Conservation (phyloP, 345 rosid genomes). For the Dipteronia sinensis region DNA sequence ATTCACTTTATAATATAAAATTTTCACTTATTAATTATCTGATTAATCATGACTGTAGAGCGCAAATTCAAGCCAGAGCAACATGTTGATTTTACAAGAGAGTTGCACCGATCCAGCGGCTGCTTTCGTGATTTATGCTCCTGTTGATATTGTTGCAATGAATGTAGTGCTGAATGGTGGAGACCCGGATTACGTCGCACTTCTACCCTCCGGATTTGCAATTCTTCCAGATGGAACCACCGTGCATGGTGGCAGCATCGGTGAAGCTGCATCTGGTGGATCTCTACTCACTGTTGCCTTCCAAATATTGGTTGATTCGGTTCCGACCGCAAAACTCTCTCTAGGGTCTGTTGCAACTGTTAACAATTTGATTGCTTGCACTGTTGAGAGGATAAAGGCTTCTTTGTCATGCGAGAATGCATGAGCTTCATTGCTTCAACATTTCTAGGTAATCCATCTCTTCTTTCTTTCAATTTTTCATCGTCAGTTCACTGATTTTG, state of each 20-base stretch:
- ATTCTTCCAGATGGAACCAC: slow-evolving; percentile 60
- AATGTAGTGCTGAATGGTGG: slow-evolving; percentile 51
- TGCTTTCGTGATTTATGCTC: slow-evolving; percentile 63
- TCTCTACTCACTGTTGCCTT: slow-evolving; percentile 77
- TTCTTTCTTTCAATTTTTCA: not conserved
- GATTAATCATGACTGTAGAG: slow-evolving; percentile 23
- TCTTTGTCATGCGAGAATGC: slow-evolving; percentile 44
- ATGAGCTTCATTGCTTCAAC: slow-evolving; percentile 8
- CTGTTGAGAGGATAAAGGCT: slow-evolving; percentile 69
- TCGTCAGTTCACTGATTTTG: not conserved
- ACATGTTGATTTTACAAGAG: slow-evolving; percentile 72
- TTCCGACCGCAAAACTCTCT: slow-evolving; percentile 57
- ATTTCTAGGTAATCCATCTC: slow-evolving; percentile 8
- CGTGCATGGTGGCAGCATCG: slow-evolving; percentile 19
- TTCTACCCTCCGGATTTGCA: slow-evolving; percentile 68
- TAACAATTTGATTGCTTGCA: slow-evolving; percentile 70
- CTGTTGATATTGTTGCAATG: slow-evolving; percentile 50
- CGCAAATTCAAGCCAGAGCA: slow-evolving; percentile 45
- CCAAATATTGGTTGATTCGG: slow-evolving; percentile 73
- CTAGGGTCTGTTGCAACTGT: slow-evolving; percentile 81
- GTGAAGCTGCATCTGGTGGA: slow-evolving; percentile 41
- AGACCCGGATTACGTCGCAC: slow-evolving; percentile 55
- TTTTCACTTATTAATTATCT: not conserved
- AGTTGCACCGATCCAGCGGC: slow-evolving; percentile 53
- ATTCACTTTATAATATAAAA: not conserved